A percentile compares a stretch with the other conserved stretches of the same genome.
These are phyloP conservation scores for Salvia sclarea DNA, from an alignment of 305 asterid genomes.

Conservation along the genomic window DNA sequence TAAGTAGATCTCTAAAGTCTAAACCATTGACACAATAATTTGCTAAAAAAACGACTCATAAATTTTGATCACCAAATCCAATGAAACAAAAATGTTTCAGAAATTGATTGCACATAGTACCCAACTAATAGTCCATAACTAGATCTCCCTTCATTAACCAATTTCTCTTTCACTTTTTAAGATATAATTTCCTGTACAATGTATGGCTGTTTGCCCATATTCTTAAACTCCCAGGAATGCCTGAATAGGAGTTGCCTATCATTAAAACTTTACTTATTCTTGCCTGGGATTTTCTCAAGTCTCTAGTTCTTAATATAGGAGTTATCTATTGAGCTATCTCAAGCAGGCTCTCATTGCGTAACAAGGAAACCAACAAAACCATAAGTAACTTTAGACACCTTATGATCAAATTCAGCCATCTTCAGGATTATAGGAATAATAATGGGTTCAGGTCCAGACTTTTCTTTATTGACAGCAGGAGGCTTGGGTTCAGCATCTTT, in stretches of 20 bases:
- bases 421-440: conserved; percentile 81
- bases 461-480: conserved; percentile 51
- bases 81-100: conserved; percentile 1
- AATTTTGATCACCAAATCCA: background rate
- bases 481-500: conserved; percentile 46
- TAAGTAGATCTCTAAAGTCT: conserved; percentile 7
- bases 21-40: background rate
- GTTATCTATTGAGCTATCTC: conserved; percentile 18
- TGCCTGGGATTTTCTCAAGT: background rate
- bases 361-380: conserved; percentile 19
- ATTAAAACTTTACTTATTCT: background rate
- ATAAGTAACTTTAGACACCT: conserved; percentile 51
- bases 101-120: background rate
- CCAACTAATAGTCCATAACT: background rate
- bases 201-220: background rate
- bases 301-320: conserved; percentile 7
- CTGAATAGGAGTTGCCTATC: background rate
- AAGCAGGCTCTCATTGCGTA: conserved; percentile 15
- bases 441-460: conserved; percentile 86
- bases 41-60: background rate
- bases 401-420: conserved; percentile 96
- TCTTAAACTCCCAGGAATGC: background rate
- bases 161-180: conserved; percentile 3
- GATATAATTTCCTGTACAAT: background rate
- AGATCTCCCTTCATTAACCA: conserved; percentile 11